phyloP scores from a whole-genome alignment of 2,329 filamentous ascomycete genomes.

The Neofusicoccum ribis region DNA sequence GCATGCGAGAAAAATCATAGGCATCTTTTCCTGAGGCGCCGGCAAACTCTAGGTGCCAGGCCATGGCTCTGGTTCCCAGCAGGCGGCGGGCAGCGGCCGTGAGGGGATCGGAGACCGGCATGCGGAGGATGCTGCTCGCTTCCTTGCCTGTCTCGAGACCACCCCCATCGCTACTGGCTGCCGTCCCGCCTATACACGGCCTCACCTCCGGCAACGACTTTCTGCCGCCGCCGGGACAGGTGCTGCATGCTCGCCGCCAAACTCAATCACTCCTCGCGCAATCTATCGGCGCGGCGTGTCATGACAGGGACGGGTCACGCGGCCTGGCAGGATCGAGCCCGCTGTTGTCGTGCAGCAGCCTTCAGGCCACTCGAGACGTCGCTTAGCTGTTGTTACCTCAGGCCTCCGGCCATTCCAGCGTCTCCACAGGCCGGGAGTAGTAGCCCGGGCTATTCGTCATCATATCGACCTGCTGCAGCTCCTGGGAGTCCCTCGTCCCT shows the following conservation, averaged over 20 bases:
- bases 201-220: not conserved
- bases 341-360: not conserved
- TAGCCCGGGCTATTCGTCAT: not conserved
- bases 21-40: not conserved
- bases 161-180: not conserved
- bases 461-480: not conserved
- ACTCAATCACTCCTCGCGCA: not conserved
- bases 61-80: not conserved
- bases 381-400: not conserved
- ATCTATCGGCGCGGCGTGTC: not conserved
- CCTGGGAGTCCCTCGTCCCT: not conserved
- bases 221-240: not conserved
- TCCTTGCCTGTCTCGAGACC: conserved; percentile 9
- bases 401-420: not conserved
- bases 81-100: not conserved
- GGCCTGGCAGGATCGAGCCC: not conserved
- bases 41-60: not conserved
- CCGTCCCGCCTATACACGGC: no score
- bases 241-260: not conserved
- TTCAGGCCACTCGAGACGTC: not conserved
- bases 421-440: not conserved
- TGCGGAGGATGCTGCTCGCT: conserved; percentile 15
- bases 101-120: conserved; percentile 11
- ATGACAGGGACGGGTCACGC: not conserved
- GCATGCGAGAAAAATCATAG: conserved; percentile 1